phyloP scores from a whole-genome alignment of 1,139 yeast genomes.

The Suhomyces ambrosiae region DNA sequence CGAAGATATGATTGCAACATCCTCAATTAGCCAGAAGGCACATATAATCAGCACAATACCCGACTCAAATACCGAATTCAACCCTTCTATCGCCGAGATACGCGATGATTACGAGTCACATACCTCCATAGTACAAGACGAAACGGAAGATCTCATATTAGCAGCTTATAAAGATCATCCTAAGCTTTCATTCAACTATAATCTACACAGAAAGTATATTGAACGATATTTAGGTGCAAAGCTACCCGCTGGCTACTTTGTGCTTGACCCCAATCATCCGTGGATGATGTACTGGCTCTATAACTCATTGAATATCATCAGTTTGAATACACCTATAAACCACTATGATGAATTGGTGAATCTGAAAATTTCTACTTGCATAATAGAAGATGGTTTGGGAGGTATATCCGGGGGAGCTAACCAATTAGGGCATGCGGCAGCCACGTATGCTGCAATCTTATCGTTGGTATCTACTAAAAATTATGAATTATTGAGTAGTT shows the following conservation, averaged over 20 bases:
- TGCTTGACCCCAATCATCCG: slow-evolving; percentile 83
- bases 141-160: slow-evolving; percentile 17
- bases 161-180: slow-evolving; percentile 14
- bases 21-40: slow-evolving; percentile 7
- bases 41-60: slow-evolving; percentile 6
- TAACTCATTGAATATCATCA: slow-evolving; percentile 43
- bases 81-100: slow-evolving; percentile 8
- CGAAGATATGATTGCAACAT: slow-evolving; percentile 15
- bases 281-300: slow-evolving; percentile 89
- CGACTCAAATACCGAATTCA: slow-evolving; percentile 3
- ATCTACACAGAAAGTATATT: slow-evolving; percentile 21
- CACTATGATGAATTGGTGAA: slow-evolving; percentile 18
- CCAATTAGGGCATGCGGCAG: slow-evolving; percentile 83
- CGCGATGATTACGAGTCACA: slow-evolving; percentile 16
- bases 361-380: slow-evolving; percentile 29
- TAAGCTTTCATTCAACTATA: slow-evolving; percentile 12
- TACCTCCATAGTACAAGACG: slow-evolving; percentile 16
- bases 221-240: slow-evolving; percentile 38
- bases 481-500: slow-evolving; percentile 28
- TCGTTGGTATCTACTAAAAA: slow-evolving; percentile 60
- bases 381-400: slow-evolving; percentile 46
- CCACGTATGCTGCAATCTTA: slow-evolving; percentile 77
- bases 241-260: slow-evolving; percentile 51
- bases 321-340: slow-evolving; percentile 3
- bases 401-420: slow-evolving; percentile 86